Conservation (phyloP, 208 protist species). For the Vickermania ingenoplastis region DNA sequence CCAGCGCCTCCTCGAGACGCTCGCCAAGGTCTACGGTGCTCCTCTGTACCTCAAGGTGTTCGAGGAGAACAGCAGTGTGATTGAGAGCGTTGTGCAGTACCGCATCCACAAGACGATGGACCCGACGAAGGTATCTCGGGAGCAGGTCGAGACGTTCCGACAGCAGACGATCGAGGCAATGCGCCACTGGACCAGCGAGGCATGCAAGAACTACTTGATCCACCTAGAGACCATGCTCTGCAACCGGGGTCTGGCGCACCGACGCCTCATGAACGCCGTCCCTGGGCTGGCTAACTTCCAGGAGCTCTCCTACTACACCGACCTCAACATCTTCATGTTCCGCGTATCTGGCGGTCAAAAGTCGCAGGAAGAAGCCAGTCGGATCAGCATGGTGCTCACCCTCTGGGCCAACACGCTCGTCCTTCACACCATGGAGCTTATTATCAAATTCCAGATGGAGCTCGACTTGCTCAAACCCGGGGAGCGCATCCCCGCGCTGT, state of each 20-base stretch:
- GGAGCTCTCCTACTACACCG: conserved; percentile 57
- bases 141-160: conserved; percentile 32
- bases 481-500: conserved; percentile 62
- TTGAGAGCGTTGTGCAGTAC: conserved; percentile 69
- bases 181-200: conserved; percentile 48
- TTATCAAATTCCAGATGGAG: conserved; percentile 62
- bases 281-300: conserved; percentile 43
- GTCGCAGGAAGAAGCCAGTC: conserved; percentile 36
- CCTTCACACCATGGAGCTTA: conserved; percentile 58
- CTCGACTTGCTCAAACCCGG: conserved; percentile 64
- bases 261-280: conserved; percentile 65
- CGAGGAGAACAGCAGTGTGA: conserved; percentile 49
- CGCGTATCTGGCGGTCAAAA: conserved; percentile 21
- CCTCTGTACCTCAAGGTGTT: conserved; percentile 67
- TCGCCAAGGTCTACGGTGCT: conserved; percentile 51
- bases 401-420: conserved; percentile 60
- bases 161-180: conserved; percentile 60
- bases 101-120: conserved; percentile 71
- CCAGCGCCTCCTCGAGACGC: conserved; percentile 39
- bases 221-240: conserved; percentile 81
- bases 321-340: conserved; percentile 63
- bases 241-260: conserved; percentile 75
- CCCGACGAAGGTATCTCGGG: conserved; percentile 43
- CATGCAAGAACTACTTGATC: conserved; percentile 54
- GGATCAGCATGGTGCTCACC: conserved; percentile 52